Base-by-base conservation (phyloP, 176 grass and related monocot species). In the Phoenix dactylifera region DNA sequence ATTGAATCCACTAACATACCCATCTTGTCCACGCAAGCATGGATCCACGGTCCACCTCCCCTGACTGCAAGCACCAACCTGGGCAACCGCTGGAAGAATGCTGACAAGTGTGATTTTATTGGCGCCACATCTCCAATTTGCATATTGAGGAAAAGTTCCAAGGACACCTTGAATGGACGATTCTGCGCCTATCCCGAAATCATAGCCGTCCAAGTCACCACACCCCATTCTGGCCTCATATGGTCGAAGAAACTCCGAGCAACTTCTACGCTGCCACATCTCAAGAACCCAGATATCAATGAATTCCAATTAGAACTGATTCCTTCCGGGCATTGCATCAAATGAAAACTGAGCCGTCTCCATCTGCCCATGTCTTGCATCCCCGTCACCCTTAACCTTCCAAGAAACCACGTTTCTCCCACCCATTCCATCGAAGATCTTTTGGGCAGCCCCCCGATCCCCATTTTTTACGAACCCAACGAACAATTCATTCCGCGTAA, bases 391-490 rank as follows among this genome's bases (percentile, higher is more conserved):
- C 55, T 59, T 59, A 28, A 59, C 55, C 22, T 54, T 70, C 67
- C 67, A 70, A 26, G 67, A 70, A 51, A 70, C 67, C 5, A 70
- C 67, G 50, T 70, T 70, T 59, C 55, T 59, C 3, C 50, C 67
- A 1, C 4, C 19, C 67, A 70, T 70, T 49, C 15, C 15, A 5
- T 70, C 67, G n/a, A 70, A 70, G 5, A 70, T 5, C 55, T 26
- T 29, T 22, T 32, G 20, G 25, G 67, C 67, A 18, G 22, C 19
- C 16, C 16, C 32, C 67, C 51, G 12, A 26, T 70, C 39, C 16
- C 67, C 67, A 6, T 12, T 50, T 17, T 55, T 48, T 5, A 54
- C 58, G 5, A 70, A 28, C 2, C 67, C 67, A 25, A 70, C 20
- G 55, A 70, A 50, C 67, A 70, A 59, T 50, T 70, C 55, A 5